These are phyloP conservation scores for Phytophthora uliginosa DNA, from an alignment of 352 stramenopile genomes.

Conservation along the genomic window DNA sequence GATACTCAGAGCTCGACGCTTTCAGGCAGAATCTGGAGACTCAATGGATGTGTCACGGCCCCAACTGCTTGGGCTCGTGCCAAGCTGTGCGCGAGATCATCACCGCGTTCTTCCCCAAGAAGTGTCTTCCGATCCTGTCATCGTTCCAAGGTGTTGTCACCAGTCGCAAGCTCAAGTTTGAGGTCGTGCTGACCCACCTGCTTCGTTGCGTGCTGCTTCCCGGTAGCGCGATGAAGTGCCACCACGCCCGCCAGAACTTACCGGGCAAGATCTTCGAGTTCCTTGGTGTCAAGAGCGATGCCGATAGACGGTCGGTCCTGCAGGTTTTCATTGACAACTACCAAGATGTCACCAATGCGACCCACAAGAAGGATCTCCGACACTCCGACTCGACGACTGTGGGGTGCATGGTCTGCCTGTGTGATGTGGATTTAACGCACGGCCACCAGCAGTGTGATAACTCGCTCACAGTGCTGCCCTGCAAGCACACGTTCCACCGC, in stretches of 20 bases:
- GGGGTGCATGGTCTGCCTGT: constrained; percentile 5
- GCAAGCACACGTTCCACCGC: constrained; percentile 52
- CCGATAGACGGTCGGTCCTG: constrained; percentile 59
- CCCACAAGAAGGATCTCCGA: constrained; percentile 21
- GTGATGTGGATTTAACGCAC: constrained; percentile 21
- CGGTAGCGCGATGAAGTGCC: constrained; percentile 70
- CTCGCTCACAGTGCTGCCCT: constrained; percentile 12
- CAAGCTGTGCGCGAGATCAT: constrained; percentile 65
- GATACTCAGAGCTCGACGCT: constrained; percentile 62
- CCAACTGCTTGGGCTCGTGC: constrained; percentile 67
- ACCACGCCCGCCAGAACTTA: constrained; percentile 47
- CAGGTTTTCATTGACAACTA: constrained; percentile 71
- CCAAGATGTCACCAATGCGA: constrained; percentile 21
- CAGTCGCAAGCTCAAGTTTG: constrained; percentile 57
- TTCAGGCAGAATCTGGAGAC: constrained; percentile 57
- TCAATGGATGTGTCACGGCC: constrained; percentile 53
- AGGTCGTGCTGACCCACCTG: constrained; percentile 64
- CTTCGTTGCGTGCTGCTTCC: constrained; percentile 61
- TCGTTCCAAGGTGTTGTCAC: constrained; percentile 36
- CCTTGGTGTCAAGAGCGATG: constrained; percentile 48
- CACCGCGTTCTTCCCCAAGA: constrained; percentile 58
- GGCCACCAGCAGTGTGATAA: constrained; percentile 40
- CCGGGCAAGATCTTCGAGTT: constrained; percentile 60
- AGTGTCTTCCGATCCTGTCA: constrained; percentile 42
- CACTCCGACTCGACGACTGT: constrained; percentile 10